Evolutionary conservation across 176 grass and related monocot genomes (phyloP).

Genomic region (Eleusine indica): DNA sequence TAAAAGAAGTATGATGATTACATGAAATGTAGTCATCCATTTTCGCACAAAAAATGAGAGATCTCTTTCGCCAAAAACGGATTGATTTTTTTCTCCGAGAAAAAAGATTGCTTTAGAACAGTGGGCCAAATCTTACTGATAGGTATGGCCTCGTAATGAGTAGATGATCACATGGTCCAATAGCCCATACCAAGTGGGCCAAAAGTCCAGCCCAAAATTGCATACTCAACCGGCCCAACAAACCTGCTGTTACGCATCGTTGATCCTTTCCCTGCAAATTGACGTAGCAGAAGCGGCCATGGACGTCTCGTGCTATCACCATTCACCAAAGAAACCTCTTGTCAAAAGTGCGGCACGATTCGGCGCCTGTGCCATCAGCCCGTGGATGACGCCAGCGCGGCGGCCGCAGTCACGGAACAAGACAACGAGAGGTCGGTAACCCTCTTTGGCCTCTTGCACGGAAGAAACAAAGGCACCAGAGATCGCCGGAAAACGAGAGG

Average conservation of each 20-base stretch:
- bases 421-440: background rate
- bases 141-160: no score
- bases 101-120: no score
- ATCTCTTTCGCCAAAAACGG: no score
- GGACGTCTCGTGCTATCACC: no score
- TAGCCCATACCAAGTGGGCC: background rate
- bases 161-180: background rate
- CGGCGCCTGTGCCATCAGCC: background rate
- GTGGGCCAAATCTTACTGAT: background rate
- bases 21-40: background rate
- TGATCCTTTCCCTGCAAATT: no score
- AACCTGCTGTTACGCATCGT: no score
- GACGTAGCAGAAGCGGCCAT: no score
- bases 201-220: no score
- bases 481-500: background rate
- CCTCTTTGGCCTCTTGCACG: background rate
- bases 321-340: no score
- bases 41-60: no score
- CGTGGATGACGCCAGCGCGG: background rate
- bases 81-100: no score
- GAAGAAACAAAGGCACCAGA: background rate
- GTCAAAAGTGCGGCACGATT: background rate
- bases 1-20: background rate
- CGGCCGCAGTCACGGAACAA: background rate
- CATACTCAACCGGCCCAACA: no score